Evolutionary conservation across 768 basidiomycete genomes (phyloP), one percentile per base, ranked within the genome.

Genomic region (Lentinula guzmanii): DNA sequence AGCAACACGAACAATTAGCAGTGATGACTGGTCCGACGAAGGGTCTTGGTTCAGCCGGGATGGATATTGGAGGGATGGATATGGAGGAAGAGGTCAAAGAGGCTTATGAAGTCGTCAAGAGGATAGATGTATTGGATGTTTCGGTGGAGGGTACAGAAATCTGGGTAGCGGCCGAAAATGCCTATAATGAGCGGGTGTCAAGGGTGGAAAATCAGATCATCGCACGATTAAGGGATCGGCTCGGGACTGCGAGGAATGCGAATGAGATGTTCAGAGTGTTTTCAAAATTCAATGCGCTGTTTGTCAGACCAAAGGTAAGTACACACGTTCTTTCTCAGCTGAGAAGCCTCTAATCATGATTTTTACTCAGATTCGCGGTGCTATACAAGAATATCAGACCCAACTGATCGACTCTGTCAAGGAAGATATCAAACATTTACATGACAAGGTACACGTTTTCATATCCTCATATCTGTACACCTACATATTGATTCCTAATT

Each of bases 221-320:
- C 71, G 90, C 96, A 15, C 82, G 93, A 37, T 73, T 99, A 52
- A 82, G 96, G 28, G 96, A 98, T 73, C 82, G 93, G 62, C 80
- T 98, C 10, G 97, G 94, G 13, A 96, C 94, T 15, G 97, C 97
- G 24, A 79, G 95, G 35, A 99, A 98, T 71, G 96, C 97, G 15
- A 96, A 97, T 71, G 97, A 98, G 76, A 99, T 98, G 97, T 98
- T 99, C 76, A 83, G 96, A 56, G 96, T 98, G 50, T 98, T 99
- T 74, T 95, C 93, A 16, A 96, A 96, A 74, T 98, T 98, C 79
- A 98, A 99, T 71, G 92, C 95, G 0, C 75, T 98, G 39, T 97
- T 98, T 70, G 95, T 98, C 39, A 80, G 96, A 62, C 95, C 94
- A 8, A 97, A 98, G 86, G 94, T 94, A 48, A 37, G 77, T 64